phyloP scores from a whole-genome alignment of 148 eudicot species.

The Vaccinium macrocarpon region DNA sequence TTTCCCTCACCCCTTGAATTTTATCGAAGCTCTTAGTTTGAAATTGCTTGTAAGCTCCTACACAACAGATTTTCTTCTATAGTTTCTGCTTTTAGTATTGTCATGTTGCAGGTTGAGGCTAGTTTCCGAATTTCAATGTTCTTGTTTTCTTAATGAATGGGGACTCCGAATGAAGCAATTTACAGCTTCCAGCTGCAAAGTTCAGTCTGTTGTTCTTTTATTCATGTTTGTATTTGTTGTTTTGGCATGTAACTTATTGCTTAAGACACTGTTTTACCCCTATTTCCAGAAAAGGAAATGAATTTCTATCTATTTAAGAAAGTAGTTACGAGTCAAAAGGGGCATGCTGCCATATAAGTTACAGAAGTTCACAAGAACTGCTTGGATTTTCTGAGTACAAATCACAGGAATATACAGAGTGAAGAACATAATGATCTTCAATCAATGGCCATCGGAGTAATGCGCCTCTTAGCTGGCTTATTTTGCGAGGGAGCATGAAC shows the following conservation, averaged over 20 bases:
- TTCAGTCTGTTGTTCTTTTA: not conserved
- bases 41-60: not conserved
- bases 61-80: not conserved
- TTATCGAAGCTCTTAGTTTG: not conserved
- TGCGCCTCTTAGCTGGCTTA: conserved; percentile 82
- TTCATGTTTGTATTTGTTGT: not conserved
- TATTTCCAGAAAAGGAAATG: not conserved
- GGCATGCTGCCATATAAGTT: not conserved
- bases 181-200: not conserved
- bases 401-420: conserved; percentile 6
- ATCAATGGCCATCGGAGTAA: conserved; percentile 89
- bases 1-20: not conserved
- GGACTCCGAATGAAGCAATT: not conserved
- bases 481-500: conserved; percentile 30
- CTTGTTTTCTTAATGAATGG: not conserved
- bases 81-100: not conserved
- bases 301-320: not conserved
- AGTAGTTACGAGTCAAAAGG: not conserved
- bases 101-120: not conserved
- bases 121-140: not conserved
- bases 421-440: conserved; percentile 20
- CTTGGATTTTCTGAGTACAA: not conserved
- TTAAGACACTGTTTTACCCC: not conserved
- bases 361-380: not conserved
- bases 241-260: not conserved